Conservation (phyloP, 2,329 filamentous ascomycete genomes). For the Aspergillus pseudonomiae region DNA sequence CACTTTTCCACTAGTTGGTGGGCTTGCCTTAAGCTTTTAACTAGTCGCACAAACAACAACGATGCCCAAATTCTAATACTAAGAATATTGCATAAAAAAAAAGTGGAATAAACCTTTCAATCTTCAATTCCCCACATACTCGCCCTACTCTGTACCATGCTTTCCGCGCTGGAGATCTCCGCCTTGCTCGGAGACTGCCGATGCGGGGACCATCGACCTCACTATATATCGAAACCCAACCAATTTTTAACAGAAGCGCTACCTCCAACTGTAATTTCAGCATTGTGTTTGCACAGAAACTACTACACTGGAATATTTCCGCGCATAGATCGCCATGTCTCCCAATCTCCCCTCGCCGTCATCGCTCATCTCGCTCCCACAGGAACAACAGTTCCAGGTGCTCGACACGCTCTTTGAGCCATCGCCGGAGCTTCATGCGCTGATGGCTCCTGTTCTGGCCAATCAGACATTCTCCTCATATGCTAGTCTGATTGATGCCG, state of each 20-base stretch:
- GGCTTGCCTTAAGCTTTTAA: not conserved
- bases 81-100: not conserved
- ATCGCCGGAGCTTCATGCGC: slow-evolving; percentile 70
- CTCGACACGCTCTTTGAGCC: slow-evolving; percentile 87
- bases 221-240: slow-evolving; percentile 9
- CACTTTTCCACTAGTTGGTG: not conserved
- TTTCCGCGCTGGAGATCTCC: slow-evolving; percentile 24
- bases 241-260: slow-evolving; percentile 2
- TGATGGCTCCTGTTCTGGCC: slow-evolving; percentile 70
- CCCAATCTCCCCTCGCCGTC: slow-evolving; percentile 60
- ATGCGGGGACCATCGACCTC: slow-evolving; percentile 21
- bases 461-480: slow-evolving; percentile 68
- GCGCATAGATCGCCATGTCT: slow-evolving; percentile 20
- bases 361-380: slow-evolving; percentile 59
- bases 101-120: not conserved
- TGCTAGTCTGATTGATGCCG: slow-evolving; percentile 65
- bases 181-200: slow-evolving; percentile 27
- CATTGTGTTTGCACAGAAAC: not conserved
- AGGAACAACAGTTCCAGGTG: slow-evolving; percentile 54
- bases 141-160: not conserved
- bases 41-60: not conserved
- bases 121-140: not conserved
- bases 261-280: not conserved
- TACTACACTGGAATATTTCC: not conserved
- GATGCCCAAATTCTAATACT: not conserved